Base-by-base conservation (phyloP, 495 filamentous ascomycete species). In the Physcia stellaris region DNA sequence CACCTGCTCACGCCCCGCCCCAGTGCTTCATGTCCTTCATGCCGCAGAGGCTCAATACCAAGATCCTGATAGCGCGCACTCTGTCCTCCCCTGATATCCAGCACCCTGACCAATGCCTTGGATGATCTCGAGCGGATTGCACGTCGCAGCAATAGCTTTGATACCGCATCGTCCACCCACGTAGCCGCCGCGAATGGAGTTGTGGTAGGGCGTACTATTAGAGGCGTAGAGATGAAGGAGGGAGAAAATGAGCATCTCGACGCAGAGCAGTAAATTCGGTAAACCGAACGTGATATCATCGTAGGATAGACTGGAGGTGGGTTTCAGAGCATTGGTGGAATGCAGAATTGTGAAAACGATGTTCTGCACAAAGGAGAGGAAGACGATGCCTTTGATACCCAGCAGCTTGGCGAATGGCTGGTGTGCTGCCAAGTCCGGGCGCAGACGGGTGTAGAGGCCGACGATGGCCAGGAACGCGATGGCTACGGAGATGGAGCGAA, bases 221-320 rank as follows among this genome's bases (percentile, higher is more conserved):
- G 58, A 63, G 3, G 59, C 52, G 20, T 47, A 58, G 39, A 46
- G 49, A 33, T 61, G 51, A 26, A 60, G 52, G 22, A 57, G 17
- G 15, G 54, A 47, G 31, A 61, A 56, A 2, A 54, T 45, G 1
- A 61, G 50, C 54, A 61, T 54, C 31, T 60, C 55, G 28, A 57
- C 28, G 30, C 54, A 61, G 21, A 58, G 54, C 13, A 61, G 40
- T 40, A 63, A 42, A 6, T 40, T 52, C 1, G 54, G 54, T 10
- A 61, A 40, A 5, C 60, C 58, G 31, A 54, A 54, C 20, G 53
- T 43, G 31, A 56, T 31, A 32, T 63, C 60, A 17, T 51, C 49
- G 38, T 54, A 61, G 35, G 41, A 56, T 19, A 60, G 29, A 1
- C 30, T 54, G 6, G 43, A 24, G 16, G 47, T 45, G 22, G 50